phyloP scores from a whole-genome alignment of 768 basidiomycete genomes.

The Scleroderma citrinum region DNA sequence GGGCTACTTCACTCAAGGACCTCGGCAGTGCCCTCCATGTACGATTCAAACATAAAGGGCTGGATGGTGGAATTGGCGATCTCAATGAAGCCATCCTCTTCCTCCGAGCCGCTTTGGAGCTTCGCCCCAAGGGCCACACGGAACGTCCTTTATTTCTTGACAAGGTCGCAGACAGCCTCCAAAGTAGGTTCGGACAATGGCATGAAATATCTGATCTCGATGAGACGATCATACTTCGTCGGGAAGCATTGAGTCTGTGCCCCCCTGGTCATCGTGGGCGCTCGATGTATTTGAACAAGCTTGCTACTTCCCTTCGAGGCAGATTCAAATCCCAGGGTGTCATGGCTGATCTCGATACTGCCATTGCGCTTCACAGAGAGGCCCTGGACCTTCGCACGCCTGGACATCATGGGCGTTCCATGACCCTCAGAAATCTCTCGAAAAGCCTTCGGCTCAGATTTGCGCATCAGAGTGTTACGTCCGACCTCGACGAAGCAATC shows the following conservation, averaged over 20 bases:
- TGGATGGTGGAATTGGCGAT: too few species aligned
- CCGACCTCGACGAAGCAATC: slow-evolving; percentile 11
- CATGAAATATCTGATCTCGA: not conserved
- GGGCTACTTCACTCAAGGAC: too few species aligned
- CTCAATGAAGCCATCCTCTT: too few species aligned
- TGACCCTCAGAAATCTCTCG: not conserved
- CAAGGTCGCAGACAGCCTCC: slow-evolving; percentile 1
- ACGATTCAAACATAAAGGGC: too few species aligned
- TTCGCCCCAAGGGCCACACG: too few species aligned
- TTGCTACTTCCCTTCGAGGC: not conserved
- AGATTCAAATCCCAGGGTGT: not conserved
- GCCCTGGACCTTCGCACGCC: not conserved
- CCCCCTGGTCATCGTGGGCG: not conserved
- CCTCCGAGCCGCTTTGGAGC: too few species aligned
- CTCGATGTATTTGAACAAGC: not conserved
- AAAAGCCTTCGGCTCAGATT: slow-evolving; percentile 4
- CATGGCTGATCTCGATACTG: not conserved
- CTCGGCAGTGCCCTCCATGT: too few species aligned
- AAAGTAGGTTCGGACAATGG: not conserved
- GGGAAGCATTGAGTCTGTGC: not conserved
- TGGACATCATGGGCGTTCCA: not conserved
- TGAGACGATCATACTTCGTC: not conserved
- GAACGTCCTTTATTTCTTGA: slow-evolving; percentile 9
- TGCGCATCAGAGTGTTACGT: not conserved
- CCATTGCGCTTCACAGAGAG: not conserved